Percentiles rank a stretch among this genome's conserved stretches.
phyloP scores from a whole-genome alignment of 169 alveolate genomes.

The Cryptosporidium tyzzeri region DNA sequence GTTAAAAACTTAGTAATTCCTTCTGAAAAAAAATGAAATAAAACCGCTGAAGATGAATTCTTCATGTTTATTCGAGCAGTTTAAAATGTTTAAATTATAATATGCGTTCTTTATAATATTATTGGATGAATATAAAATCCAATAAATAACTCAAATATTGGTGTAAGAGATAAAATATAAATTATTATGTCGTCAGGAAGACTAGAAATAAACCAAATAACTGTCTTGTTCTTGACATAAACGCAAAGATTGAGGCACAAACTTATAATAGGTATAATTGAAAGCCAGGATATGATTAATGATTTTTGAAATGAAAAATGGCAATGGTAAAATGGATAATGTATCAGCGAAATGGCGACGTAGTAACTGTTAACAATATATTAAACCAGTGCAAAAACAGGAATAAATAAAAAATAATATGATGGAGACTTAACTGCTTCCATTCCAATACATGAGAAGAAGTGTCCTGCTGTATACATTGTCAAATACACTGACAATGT shows the following conservation, averaged over 20 bases:
- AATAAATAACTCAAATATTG: conserved; percentile 2
- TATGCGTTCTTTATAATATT: not conserved
- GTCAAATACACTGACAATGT: conserved; percentile 3
- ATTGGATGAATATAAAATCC: not conserved
- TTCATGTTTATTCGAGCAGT: too few relatives aligned
- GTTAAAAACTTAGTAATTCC: not conserved
- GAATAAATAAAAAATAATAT: conserved; percentile 18
- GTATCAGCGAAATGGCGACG: not conserved
- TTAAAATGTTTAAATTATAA: too few relatives aligned
- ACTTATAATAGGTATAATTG: conserved; percentile 20
- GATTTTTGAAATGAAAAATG: conserved; percentile 7
- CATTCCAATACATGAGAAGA: conserved; percentile 18
- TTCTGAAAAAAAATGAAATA: not conserved
- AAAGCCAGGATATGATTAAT: not conserved
- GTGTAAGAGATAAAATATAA: not conserved
- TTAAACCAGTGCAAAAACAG: not conserved
- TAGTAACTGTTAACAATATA: not conserved
- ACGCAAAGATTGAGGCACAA: conserved; percentile 1
- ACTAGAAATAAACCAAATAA: not conserved
- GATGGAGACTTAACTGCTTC: not conserved
- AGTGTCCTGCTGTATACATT: not conserved
- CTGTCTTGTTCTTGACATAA: not conserved
- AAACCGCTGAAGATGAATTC: too few relatives aligned
- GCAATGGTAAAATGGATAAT: not conserved
- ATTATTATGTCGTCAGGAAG: not conserved